Evolutionary conservation across 2,329 filamentous ascomycete genomes (phyloP), one percentile per base, ranked within the genome.

Genomic region (Botrytis aclada): DNA sequence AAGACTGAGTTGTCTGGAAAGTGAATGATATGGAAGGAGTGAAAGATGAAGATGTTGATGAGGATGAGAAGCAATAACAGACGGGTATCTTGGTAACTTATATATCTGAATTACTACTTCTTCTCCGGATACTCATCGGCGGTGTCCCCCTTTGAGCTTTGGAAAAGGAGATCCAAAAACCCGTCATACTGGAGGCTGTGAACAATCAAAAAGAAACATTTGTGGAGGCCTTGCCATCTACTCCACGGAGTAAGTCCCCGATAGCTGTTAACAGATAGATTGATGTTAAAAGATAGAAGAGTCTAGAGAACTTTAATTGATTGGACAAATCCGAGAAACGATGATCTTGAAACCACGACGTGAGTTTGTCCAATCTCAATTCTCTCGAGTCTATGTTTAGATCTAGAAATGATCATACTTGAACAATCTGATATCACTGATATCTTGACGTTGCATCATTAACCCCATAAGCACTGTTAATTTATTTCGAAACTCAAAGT

Each of bases 171-270:
- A 3, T 29, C 45, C 32, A 39, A 32, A 60, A 39, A 41, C 22
- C 14, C 32, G 18, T 29, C 47, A 65, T 45, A 39, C 43, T 9
- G 16, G n/a, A 70, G 16, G n/a, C 32, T 22, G n/a, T n/a, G 41
- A 65, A 58, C n/a, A 71, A 65, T 45, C 34, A 71, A 65, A n/a
- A 45, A n/a, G 61, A 65, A 58, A 65, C 37, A 58, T 58, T 7
- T 60, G 29, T 20, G 45, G 29, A 45, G 20, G 37, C 25, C 54
- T 43, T 65, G 7, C n/a, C 16, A 32, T 58, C 60, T 71, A 39
- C n/a, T 56, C 45, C 45, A 56, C n/a, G 22, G 45, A 41, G n/a
- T 56, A 34, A 12, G 16, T 60, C 20, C 32, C 37, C 43, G 37
- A 41, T 43, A 54, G 34, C 18, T 22, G 16, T 47, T 12, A 45